A percentile compares a stretch with the other conserved stretches of the same genome.
These are phyloP conservation scores for Nicotiana tabacum DNA, from an alignment of 257 asterid species.

Conservation along the genomic window DNA sequence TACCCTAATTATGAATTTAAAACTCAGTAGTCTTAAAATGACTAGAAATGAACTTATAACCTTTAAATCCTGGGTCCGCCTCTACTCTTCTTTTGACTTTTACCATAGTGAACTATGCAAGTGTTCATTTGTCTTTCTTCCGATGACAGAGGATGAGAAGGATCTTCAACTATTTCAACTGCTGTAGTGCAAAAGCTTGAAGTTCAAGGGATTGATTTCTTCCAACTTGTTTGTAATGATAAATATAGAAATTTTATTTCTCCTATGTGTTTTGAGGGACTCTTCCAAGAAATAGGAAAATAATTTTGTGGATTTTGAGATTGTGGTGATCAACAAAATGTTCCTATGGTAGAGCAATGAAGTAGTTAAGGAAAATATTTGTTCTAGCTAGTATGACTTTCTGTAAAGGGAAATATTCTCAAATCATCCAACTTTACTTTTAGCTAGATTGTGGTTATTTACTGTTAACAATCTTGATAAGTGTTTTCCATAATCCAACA, in stretches of 20 bases:
- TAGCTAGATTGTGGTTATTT: not conserved
- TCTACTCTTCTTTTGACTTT: not conserved
- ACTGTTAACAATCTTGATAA: not conserved
- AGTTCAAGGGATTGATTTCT: not conserved
- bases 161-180: slow-evolving; percentile 75
- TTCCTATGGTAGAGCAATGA: not conserved
- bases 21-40: no score
- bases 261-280: not conserved
- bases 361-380: not conserved
- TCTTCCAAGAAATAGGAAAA: not conserved
- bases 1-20: no score
- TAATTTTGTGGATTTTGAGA: not conserved
- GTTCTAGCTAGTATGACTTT: not conserved
- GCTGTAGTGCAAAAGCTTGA: slow-evolving; percentile 68
- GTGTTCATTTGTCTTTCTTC: not conserved
- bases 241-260: not conserved
- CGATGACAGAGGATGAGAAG: slow-evolving; percentile 70
- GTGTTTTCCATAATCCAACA: not conserved
- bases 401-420: not conserved
- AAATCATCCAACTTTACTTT: not conserved
- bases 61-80: no score
- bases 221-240: not conserved
- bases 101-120: not conserved
- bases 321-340: not conserved
- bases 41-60: no score